Evolutionary conservation across 352 stramenopile genomes (phyloP).

Genomic region (Aphanomyces astaci): DNA sequence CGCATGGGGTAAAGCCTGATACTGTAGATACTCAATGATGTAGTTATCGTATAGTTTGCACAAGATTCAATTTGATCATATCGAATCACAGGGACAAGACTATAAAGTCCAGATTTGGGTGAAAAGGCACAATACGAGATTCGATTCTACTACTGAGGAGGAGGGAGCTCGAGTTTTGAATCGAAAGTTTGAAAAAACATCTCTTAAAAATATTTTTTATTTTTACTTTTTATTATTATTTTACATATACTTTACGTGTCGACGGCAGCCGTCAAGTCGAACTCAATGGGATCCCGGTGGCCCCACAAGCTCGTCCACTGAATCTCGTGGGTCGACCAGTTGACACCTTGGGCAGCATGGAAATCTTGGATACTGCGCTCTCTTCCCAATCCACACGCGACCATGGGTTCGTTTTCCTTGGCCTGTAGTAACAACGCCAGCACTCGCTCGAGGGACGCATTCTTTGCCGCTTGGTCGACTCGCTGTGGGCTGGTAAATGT

Average conservation of each 20-base stretch:
- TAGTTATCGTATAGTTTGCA: no score
- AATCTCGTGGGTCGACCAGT: constrained; percentile 36
- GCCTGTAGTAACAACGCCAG: background rate
- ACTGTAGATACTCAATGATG: no score
- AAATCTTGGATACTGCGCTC: constrained; percentile 40
- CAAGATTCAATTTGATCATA: no score
- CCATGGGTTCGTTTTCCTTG: background rate
- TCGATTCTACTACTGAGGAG: no score
- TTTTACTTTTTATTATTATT: background rate
- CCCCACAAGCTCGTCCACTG: constrained; percentile 55
- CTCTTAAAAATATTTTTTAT: no score
- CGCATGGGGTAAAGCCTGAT: no score
- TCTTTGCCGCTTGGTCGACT: background rate
- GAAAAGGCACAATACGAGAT: no score
- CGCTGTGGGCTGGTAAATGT: constrained; percentile 54
- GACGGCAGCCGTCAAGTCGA: constrained; percentile 35
- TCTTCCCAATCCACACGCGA: constrained; percentile 27
- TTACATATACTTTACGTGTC: background rate
- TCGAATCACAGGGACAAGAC: no score
- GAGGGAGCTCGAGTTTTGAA: no score
- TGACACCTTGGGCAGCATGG: constrained; percentile 41
- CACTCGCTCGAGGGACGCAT: constrained; percentile 10
- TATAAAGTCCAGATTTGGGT: no score
- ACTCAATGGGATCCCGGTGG: constrained; percentile 47
- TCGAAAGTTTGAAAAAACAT: no score